Evolutionary conservation across 805 yeast species (phyloP).

Genomic region (Myxozyma kluyveri): DNA sequence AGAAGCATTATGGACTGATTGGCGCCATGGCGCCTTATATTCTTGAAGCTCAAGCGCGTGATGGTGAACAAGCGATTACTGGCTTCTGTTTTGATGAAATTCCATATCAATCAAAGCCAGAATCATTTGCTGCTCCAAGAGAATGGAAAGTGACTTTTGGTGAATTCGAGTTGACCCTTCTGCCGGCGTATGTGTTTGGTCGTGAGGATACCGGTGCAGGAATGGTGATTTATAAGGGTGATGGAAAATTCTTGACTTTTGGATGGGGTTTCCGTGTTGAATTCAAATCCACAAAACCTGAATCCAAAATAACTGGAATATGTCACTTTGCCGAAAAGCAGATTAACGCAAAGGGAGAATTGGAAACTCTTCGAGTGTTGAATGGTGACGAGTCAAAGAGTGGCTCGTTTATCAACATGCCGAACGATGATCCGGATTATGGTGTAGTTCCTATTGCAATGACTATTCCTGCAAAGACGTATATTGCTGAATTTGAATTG

Average conservation of each 20-base stretch:
- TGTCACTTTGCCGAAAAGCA: background rate
- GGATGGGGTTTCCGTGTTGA: conserved; percentile 22
- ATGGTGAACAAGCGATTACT: background rate
- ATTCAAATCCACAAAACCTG: background rate
- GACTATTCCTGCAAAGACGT: conserved; percentile 6
- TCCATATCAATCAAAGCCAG: background rate
- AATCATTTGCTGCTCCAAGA: background rate
- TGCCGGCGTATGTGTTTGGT: conserved; percentile 22
- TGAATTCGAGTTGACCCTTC: conserved; percentile 6
- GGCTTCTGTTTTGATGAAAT: background rate
- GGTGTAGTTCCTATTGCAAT: conserved; percentile 8
- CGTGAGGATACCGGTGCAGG: conserved; percentile 19
- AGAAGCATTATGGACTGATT: background rate
- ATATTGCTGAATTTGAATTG: background rate
- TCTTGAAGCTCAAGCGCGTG: background rate
- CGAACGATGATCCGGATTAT: conserved; percentile 9
- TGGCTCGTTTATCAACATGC: conserved; percentile 9
- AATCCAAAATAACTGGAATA: background rate
- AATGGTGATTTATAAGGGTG: conserved; percentile 14
- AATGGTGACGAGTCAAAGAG: conserved; percentile 29
- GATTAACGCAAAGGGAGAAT: background rate
- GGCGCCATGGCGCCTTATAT: background rate
- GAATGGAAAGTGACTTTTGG: conserved; percentile 2
- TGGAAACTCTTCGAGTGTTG: conserved; percentile 14
- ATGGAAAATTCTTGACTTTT: conserved; percentile 16